Base-by-base conservation (phyloP, 148 eudicot species). In the Dianthus caryophyllus region DNA sequence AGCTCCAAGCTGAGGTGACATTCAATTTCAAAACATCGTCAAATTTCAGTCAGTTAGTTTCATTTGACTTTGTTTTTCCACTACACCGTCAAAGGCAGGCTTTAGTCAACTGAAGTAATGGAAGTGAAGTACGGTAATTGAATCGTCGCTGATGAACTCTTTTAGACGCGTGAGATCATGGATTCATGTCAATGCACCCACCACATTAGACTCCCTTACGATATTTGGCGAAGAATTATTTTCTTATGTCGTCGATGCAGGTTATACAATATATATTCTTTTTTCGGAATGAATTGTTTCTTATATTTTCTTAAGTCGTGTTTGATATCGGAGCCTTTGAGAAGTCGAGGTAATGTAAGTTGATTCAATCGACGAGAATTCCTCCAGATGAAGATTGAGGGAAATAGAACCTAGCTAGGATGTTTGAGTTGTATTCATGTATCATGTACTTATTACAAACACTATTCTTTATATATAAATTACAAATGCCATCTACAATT, bases 201-300 rank as follows among this genome's bases (percentile, higher is more conserved):
- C 30, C 65, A 57, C 61, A 30, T 5, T 39, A 67, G 20, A n/a
- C 24, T 33, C 38, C 60, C 8, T 36, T 20, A 33, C 33, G 63
- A 60, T 36, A 60, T 60, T 54, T 59, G 73, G 67, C 33, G 62
- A 39, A 17, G 30, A 20, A 12, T 69, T 20, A 43, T 26, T n/a
- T n/a, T n/a, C n/a, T n/a, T n/a, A n/a, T n/a, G n/a, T n/a, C n/a
- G n/a, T n/a, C n/a, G 41, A 63, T 64, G 73, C 64, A 68, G 77
- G 64, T 69, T 54, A 63, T 68, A 68, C 63, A 21, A 61, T 54
- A 64, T 64, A 61, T 54, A 64, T 64, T 41, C 44, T 41, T 41
- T 41, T 9, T 9, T 9, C 11, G 1, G 44, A 13, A 9, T 41
- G 44, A 41, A 41, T 4, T 41, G 44, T 41, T 41, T 41, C 10